Conservation (phyloP, 495 filamentous ascomycete genomes). For the Terfezia claveryi region DNA sequence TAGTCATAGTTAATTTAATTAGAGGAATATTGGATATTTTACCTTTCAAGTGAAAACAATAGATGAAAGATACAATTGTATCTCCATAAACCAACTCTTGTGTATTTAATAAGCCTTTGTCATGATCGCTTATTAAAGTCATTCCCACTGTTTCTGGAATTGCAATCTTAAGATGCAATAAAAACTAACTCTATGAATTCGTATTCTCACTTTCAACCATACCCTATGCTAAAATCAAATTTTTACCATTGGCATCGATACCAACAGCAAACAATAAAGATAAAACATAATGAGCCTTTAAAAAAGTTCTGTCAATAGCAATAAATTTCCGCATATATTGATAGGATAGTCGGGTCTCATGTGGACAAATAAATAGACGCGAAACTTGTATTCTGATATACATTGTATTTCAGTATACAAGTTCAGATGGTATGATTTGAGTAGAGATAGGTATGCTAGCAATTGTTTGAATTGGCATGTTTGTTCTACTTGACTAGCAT, state of each 20-base stretch:
- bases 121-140: not conserved
- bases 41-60: slow-evolving; percentile 1
- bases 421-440: too few species aligned
- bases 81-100: not conserved
- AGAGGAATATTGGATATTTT: not conserved
- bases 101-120: slow-evolving; percentile 1
- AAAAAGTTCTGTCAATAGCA: slow-evolving; percentile 2
- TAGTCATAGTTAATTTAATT: too few species aligned
- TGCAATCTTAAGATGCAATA: not conserved
- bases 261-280: slow-evolving; percentile 4
- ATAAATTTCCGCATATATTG: slow-evolving; percentile 1
- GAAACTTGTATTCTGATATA: too few species aligned
- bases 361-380: not conserved
- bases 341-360: not conserved
- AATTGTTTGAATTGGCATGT: too few species aligned
- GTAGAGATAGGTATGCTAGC: too few species aligned
- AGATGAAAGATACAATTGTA: too few species aligned
- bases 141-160: not conserved
- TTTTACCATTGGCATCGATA: slow-evolving; percentile 5
- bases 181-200: slow-evolving; percentile 3
- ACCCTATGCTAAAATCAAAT: too few species aligned
- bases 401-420: too few species aligned
- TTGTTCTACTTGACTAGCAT: too few species aligned
- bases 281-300: slow-evolving; percentile 3
- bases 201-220: slow-evolving; percentile 5